Evolutionary conservation across 768 basidiomycete genomes (phyloP).

Genomic region (Gautieria morchelliformis): DNA sequence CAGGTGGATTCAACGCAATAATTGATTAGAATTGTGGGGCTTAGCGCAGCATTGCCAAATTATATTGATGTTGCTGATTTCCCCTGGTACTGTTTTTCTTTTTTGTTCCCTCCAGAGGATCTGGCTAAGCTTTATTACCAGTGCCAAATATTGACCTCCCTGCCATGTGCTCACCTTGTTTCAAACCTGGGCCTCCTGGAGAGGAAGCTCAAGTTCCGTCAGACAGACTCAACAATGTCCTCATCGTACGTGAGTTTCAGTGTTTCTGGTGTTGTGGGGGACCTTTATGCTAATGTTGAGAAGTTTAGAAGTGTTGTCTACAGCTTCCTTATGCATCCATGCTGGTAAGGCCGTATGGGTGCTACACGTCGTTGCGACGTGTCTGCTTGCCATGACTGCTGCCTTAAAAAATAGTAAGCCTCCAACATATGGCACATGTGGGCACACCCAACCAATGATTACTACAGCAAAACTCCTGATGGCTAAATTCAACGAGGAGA

Average conservation of each 20-base stretch:
- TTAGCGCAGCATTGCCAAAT: too few species aligned
- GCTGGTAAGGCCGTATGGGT: constrained; percentile 80
- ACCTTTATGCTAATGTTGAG: not conserved
- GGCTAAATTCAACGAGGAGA: constrained; percentile 62
- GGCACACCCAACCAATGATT: not conserved
- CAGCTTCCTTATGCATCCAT: constrained; percentile 68
- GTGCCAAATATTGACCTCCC: constrained; percentile 95
- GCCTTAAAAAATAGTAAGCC: constrained; percentile 76
- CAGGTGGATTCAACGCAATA: constrained; percentile 93
- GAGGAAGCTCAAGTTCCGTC: constrained; percentile 93
- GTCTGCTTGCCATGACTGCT: constrained; percentile 79
- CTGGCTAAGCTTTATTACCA: constrained; percentile 18
- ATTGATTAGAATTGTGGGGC: too few species aligned
- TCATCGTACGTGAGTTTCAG: constrained; percentile 46
- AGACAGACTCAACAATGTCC: constrained; percentile 66
- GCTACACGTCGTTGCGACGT: constrained; percentile 89
- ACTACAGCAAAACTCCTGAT: constrained; percentile 56
- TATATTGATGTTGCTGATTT: too few species aligned
- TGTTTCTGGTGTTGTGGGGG: not conserved
- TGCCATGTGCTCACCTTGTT: constrained; percentile 84
- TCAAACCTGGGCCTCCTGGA: constrained; percentile 90
- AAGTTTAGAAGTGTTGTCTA: constrained; percentile 60
- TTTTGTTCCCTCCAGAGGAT: constrained; percentile 9
- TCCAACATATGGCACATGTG: not conserved
- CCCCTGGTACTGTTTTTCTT: constrained; percentile 73